A percentile compares a stretch with the other conserved stretches of the same genome.
Evolutionary conservation across 352 stramenopile species (phyloP).

Genomic region (Aphanomyces invadans): DNA sequence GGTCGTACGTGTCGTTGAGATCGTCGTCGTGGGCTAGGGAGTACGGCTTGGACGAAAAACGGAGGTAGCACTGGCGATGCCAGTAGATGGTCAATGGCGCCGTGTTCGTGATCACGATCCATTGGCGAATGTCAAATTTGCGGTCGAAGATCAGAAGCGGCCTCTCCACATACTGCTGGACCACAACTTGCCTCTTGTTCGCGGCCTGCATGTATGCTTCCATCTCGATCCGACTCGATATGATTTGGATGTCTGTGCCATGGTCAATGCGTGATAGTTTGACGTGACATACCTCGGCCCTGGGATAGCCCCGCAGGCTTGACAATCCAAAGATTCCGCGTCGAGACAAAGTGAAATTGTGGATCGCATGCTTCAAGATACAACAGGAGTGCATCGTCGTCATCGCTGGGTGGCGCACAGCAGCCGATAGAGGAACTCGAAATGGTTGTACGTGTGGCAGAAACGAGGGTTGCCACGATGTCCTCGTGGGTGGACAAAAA

Average conservation of each 20-base stretch:
- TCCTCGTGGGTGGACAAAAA: background rate
- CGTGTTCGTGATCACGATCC: slow-evolving; percentile 65
- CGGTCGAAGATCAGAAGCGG: slow-evolving; percentile 48
- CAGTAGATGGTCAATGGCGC: slow-evolving; percentile 51
- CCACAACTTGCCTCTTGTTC: slow-evolving; percentile 37
- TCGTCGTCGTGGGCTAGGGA: slow-evolving; percentile 26
- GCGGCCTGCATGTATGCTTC: background rate
- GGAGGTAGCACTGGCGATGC: slow-evolving; percentile 64
- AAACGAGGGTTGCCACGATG: background rate
- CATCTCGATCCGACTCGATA: slow-evolving; percentile 31
- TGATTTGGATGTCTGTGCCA: slow-evolving; percentile 37
- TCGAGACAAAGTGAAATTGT: slow-evolving; percentile 38
- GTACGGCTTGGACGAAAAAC: slow-evolving; percentile 61
- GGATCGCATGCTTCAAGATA: slow-evolving; percentile 31
- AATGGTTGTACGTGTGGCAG: background rate
- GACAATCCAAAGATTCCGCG: slow-evolving; percentile 65
- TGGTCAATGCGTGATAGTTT: no score
- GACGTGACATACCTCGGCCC: slow-evolving; percentile 42
- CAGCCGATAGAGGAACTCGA: no score
- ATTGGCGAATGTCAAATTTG: slow-evolving; percentile 86
- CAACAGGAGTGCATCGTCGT: slow-evolving; percentile 25
- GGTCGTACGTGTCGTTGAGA: slow-evolving; percentile 35
- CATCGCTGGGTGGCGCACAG: background rate
- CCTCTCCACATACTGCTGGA: slow-evolving; percentile 84
- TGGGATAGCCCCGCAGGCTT: slow-evolving; percentile 72